Percentiles rank a stretch among this genome's conserved stretches.
Conservation (phyloP, 1,284 basidiomycete species). For the Waitea zeae region DNA sequence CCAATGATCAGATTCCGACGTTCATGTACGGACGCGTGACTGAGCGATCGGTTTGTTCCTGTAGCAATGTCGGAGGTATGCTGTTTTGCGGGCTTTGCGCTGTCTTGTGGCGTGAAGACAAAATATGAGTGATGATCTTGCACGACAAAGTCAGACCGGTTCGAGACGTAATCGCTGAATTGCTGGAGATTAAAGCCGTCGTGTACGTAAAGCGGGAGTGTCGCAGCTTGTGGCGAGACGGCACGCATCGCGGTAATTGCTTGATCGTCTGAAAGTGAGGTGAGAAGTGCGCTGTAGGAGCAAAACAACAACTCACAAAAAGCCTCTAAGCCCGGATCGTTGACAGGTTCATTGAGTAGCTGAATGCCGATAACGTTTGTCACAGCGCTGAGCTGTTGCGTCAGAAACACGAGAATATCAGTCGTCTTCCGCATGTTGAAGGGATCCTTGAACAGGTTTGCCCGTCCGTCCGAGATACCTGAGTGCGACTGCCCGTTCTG, state of each 20-base stretch:
- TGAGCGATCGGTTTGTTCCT: conserved; percentile 22
- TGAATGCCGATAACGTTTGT: conserved; percentile 67
- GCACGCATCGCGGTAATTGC: conserved; percentile 37
- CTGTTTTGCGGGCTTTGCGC: conserved; percentile 24
- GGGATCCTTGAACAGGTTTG: conserved; percentile 33
- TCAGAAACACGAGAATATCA: conserved; percentile 36
- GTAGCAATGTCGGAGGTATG: conserved; percentile 31
- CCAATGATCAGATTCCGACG: conserved; percentile 50
- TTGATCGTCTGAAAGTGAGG: conserved; percentile 20
- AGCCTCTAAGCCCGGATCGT: conserved; percentile 23
- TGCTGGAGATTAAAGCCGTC: conserved; percentile 52
- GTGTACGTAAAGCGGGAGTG: conserved; percentile 57
- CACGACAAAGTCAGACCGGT: conserved; percentile 51
- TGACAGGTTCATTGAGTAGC: conserved; percentile 57
- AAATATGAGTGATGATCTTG: conserved; percentile 68
- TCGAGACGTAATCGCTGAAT: conserved; percentile 35
- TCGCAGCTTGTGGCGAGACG: conserved; percentile 23
- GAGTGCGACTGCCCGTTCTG: conserved; percentile 61
- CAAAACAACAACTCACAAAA: conserved; percentile 28
- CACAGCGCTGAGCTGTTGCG: conserved; percentile 34
- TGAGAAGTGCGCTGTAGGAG: conserved; percentile 1
- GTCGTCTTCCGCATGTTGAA: conserved; percentile 42
- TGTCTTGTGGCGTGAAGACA: conserved; percentile 37
- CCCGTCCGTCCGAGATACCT: conserved; percentile 47
- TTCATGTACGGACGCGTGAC: conserved; percentile 18